phyloP scores from a whole-genome alignment of 176 grass and related monocot genomes.

The Saccharum spontaneum region DNA sequence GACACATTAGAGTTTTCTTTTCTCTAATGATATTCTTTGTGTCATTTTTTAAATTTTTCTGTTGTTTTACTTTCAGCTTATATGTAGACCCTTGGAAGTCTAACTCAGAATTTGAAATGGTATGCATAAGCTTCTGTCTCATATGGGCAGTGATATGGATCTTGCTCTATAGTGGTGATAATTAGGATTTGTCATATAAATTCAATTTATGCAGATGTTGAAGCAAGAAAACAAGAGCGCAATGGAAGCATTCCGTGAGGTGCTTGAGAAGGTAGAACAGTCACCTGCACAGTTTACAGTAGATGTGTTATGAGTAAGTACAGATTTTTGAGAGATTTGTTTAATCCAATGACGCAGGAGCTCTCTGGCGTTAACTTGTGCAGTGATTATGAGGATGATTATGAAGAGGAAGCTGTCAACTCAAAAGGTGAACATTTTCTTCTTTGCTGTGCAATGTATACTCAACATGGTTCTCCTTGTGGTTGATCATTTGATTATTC shows the following conservation, averaged over 20 bases:
- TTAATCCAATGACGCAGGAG: slow-evolving; percentile 37
- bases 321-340: slow-evolving; percentile 29
- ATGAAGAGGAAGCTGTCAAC: slow-evolving; percentile 32
- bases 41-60: slow-evolving; percentile 27
- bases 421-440: slow-evolving; percentile 30
- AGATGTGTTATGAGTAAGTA: slow-evolving; percentile 13
- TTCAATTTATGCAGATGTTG: slow-evolving; percentile 56
- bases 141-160: slow-evolving; percentile 12
- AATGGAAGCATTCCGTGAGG: slow-evolving; percentile 61
- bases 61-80: slow-evolving; percentile 56
- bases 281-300: slow-evolving; percentile 26
- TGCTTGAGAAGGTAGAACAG: slow-evolving; percentile 57
- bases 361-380: slow-evolving; percentile 25
- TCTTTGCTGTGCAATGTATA: slow-evolving; percentile 5
- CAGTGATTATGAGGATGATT: slow-evolving; percentile 35
- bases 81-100: slow-evolving; percentile 80
- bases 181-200: slow-evolving; percentile 25
- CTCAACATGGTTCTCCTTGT: slow-evolving; percentile 11
- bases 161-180: neutral
- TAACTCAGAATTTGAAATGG: slow-evolving; percentile 70
- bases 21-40: slow-evolving; percentile 22
- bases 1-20: slow-evolving; percentile 15
- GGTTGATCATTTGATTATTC: slow-evolving; percentile 20
- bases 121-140: slow-evolving; percentile 48
- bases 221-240: slow-evolving; percentile 71